phyloP scores from a whole-genome alignment of 106 monocot species.

The Allium cepa region DNA sequence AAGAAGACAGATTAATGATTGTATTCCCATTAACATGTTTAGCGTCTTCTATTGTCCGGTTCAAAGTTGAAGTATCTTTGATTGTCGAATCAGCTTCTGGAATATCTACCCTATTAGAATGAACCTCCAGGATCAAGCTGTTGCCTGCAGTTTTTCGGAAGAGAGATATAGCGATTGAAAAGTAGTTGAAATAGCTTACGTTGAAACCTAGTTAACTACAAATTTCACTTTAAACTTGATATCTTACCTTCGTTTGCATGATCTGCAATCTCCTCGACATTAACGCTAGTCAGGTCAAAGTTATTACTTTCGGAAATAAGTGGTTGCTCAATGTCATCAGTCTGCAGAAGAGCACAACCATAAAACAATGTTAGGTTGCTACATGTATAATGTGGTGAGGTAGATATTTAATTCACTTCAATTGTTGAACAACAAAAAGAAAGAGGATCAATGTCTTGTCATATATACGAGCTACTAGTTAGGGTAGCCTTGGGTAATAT shows the following conservation, averaged over 20 bases:
- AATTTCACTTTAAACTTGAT: not conserved
- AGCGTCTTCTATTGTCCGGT: constrained; percentile 21
- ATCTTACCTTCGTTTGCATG: constrained; percentile 27
- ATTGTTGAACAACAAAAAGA: too few relatives aligned
- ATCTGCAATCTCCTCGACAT: constrained; percentile 21
- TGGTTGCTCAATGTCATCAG: constrained; percentile 66
- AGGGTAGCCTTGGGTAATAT: too few relatives aligned
- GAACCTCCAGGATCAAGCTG: constrained; percentile 42
- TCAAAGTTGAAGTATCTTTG: constrained; percentile 25
- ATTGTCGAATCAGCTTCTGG: constrained; percentile 46
- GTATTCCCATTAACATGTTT: constrained; percentile 31
- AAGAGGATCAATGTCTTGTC: too few relatives aligned
- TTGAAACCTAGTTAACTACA: not conserved
- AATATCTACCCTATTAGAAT: constrained; percentile 39
- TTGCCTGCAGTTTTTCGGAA: constrained; percentile 21
- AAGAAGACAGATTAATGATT: constrained; percentile 7
- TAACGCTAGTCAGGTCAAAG: constrained; percentile 19
- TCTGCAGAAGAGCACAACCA: constrained; percentile 31
- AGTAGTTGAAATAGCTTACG: constrained; percentile 1
- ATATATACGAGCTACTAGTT: too few relatives aligned
- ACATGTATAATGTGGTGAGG: not conserved
- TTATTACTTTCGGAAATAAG: constrained; percentile 46
- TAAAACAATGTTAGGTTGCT: not conserved
- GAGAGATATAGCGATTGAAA: not conserved
- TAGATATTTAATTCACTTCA: too few relatives aligned